These are phyloP conservation scores for Termitomyces titanicus DNA, from an alignment of 768 basidiomycete genomes.

Conservation along the genomic window DNA sequence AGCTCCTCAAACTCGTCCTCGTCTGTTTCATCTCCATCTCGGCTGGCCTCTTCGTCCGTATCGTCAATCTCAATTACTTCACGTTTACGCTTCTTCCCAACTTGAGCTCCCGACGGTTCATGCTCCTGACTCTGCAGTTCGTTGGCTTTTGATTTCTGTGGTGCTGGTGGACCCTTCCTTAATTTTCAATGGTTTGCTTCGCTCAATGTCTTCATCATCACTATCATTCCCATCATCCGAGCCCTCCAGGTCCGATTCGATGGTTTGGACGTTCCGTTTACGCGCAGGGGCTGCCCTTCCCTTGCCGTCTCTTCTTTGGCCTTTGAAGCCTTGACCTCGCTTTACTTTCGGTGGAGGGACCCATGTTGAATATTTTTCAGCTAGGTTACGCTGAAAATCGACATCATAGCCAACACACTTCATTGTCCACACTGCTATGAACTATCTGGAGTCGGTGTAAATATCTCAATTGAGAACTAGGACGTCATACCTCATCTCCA, in stretches of 20 bases:
- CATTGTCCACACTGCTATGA: constrained; percentile 33
- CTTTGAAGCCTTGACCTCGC: not conserved
- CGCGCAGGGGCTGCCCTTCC: no score
- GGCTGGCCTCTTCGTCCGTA: not conserved
- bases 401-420: constrained; percentile 38
- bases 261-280: no score
- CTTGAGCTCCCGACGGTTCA: no score
- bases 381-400: constrained; percentile 29
- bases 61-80: not conserved
- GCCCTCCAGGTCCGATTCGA: no score
- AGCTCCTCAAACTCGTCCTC: no score
- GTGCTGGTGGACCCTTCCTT: not conserved
- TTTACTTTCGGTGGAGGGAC: constrained; percentile 3
- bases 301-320: not conserved
- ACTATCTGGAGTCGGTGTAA: constrained; percentile 11
- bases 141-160: not conserved
- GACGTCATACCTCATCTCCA: constrained; percentile 27
- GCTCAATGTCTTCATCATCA: not conserved
- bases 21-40: no score
- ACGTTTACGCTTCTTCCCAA: not conserved
- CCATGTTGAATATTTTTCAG: constrained; percentile 19
- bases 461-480: not conserved
- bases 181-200: not conserved
- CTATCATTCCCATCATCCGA: not conserved
- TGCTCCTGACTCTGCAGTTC: no score